Conservation (phyloP, 73 alveolate species). For the Paramecium sexaurelia region DNA sequence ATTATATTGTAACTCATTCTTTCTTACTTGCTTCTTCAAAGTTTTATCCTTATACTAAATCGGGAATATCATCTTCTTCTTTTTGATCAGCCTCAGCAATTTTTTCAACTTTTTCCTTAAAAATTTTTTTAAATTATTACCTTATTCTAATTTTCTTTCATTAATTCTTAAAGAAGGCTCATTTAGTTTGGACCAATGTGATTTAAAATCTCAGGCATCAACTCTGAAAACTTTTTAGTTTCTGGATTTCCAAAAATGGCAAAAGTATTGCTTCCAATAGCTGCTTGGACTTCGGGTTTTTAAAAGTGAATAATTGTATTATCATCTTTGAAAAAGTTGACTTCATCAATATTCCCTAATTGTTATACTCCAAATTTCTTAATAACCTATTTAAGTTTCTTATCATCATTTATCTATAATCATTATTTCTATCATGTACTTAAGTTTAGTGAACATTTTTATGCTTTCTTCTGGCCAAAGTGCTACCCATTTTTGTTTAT, state of each 20-base stretch:
- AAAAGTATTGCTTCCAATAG: constrained; percentile 86
- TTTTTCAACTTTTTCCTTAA: constrained; percentile 36
- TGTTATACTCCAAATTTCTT: constrained; percentile 88
- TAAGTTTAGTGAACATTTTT: constrained; percentile 3
- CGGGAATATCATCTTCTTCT: constrained; percentile 50
- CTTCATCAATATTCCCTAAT: constrained; percentile 86
- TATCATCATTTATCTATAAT: constrained; percentile 84
- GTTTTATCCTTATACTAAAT: constrained; percentile 31
- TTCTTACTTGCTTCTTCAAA: constrained; percentile 46
- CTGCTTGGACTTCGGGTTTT: constrained; percentile 87
- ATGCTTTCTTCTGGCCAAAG: constrained; percentile 60
- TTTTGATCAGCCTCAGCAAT: constrained; percentile 45
- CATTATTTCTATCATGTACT: not conserved
- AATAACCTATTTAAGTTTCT: constrained; percentile 88
- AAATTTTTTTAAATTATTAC: not conserved
- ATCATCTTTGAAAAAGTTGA: constrained; percentile 95
- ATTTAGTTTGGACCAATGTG: constrained; percentile 83
- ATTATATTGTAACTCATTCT: constrained; percentile 9
- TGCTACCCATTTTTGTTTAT: constrained; percentile 46
- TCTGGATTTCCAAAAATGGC: constrained; percentile 87
- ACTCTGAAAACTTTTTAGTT: constrained; percentile 81
- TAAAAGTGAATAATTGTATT: constrained; percentile 91
- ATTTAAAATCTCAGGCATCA: constrained; percentile 85
- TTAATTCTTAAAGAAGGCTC: constrained; percentile 33
- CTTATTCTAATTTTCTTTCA: not conserved